A percentile compares a stretch with the other conserved stretches of the same genome.
Evolutionary conservation across 208 protist genomes (phyloP).

Genomic region (Acanthamoeba royreba): DNA sequence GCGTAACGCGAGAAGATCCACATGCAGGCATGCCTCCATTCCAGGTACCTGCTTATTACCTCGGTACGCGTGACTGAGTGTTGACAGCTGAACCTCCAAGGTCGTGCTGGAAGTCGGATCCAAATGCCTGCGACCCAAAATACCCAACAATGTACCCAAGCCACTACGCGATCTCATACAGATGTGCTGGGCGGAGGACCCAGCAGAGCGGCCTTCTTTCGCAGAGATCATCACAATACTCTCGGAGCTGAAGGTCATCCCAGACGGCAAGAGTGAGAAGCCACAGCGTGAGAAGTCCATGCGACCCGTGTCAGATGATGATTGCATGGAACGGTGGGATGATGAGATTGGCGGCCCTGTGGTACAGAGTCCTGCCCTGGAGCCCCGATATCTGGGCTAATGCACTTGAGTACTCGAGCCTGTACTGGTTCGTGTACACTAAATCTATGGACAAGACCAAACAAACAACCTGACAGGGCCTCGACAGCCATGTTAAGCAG

Average conservation of each 20-base stretch:
- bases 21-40: constrained; percentile 40
- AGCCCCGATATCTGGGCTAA: too few relatives aligned
- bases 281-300: too few relatives aligned
- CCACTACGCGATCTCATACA: neutral
- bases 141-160: neutral
- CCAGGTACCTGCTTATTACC: neutral
- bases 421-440: too few relatives aligned
- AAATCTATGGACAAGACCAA: too few relatives aligned
- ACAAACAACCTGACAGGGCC: too few relatives aligned
- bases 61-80: neutral
- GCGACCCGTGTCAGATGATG: too few relatives aligned
- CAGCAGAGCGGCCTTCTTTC: neutral
- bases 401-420: too few relatives aligned
- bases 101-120: constrained; percentile 21
- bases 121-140: neutral
- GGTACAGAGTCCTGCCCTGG: too few relatives aligned
- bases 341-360: too few relatives aligned
- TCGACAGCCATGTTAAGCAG: too few relatives aligned
- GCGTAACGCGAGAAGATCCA: neutral
- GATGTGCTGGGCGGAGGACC: constrained; percentile 13
- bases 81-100: neutral
- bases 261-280: too few relatives aligned
- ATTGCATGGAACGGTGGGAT: too few relatives aligned
- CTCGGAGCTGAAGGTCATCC: neutral
- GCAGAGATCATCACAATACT: neutral